These are phyloP conservation scores for Crithidia fasciculata DNA, from an alignment of 208 protist genomes.

Conservation along the genomic window DNA sequence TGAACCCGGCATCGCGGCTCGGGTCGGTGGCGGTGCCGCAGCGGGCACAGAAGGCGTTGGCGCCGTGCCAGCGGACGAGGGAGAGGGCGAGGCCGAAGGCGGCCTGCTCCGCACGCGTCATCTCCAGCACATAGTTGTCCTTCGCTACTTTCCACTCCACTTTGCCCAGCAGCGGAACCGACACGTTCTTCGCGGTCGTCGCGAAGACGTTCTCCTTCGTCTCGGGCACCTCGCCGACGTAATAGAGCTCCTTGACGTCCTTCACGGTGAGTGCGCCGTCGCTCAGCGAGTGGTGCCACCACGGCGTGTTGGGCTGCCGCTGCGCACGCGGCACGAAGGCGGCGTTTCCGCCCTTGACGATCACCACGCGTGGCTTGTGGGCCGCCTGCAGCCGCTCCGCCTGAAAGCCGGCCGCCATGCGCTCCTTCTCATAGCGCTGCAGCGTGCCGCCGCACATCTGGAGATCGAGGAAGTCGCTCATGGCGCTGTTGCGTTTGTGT, in stretches of 20 bases:
- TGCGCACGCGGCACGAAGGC: conserved; percentile 10
- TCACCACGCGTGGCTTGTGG: conserved; percentile 27
- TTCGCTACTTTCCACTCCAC: conserved; percentile 26
- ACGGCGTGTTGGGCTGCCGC: conserved; percentile 12
- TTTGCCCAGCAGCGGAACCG: neutral
- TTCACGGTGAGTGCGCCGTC: conserved; percentile 21
- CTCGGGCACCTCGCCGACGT: conserved; percentile 16
- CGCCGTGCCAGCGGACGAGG: conserved; percentile 32
- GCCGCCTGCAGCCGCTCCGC: conserved; percentile 17
- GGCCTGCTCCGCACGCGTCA: conserved; percentile 22
- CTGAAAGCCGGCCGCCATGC: conserved; percentile 20
- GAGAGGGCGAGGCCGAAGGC: conserved; percentile 45
- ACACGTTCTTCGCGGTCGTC: conserved; percentile 20
- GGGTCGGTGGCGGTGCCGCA: conserved; percentile 37
- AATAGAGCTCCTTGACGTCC: conserved; percentile 17
- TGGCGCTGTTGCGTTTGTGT: neutral
- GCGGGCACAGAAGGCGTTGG: conserved; percentile 34
- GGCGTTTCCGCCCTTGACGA: conserved; percentile 9
- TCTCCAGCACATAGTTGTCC: conserved; percentile 19
- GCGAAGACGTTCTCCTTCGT: conserved; percentile 27
- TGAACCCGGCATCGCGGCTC: conserved; percentile 28
- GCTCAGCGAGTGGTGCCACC: conserved; percentile 32
- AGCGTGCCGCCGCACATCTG: conserved; percentile 15
- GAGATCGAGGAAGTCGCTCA: conserved; percentile 7
- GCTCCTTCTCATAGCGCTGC: conserved; percentile 27